These are phyloP conservation scores for Rhododendron griersonianum DNA, from an alignment of 148 eudicot genomes.

Conservation along the genomic window DNA sequence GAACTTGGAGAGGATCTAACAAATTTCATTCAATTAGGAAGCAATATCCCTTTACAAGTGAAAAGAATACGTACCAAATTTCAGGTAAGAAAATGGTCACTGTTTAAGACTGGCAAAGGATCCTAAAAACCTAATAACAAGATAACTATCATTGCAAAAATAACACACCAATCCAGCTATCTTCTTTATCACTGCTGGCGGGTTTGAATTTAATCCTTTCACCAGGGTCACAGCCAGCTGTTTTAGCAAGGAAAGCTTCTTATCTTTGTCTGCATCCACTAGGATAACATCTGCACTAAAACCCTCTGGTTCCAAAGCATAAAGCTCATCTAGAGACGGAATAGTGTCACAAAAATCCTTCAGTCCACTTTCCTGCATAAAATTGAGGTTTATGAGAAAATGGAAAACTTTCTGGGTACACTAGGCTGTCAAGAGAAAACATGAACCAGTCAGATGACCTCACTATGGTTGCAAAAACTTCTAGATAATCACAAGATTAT, in stretches of 20 bases:
- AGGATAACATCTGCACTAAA: slow-evolving; percentile 26
- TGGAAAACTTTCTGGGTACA: not conserved
- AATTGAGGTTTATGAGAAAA: not conserved
- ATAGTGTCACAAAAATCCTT: slow-evolving; percentile 33
- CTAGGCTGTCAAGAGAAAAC: not conserved
- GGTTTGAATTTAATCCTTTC: slow-evolving; percentile 32
- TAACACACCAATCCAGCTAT: slow-evolving; percentile 34
- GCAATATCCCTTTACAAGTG: not conserved
- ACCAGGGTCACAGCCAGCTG: slow-evolving; percentile 34
- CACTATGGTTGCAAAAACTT: not conserved
- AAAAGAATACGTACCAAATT: not conserved
- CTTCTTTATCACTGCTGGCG: slow-evolving; percentile 27
- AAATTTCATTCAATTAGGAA: not conserved
- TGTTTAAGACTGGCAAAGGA: not conserved
- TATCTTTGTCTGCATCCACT: slow-evolving; percentile 33
- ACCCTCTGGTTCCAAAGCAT: slow-evolving; percentile 28
- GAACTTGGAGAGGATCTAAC: not conserved
- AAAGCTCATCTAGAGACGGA: slow-evolving; percentile 39
- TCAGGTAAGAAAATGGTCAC: not conserved
- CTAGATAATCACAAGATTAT: not conserved
- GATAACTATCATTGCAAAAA: not conserved
- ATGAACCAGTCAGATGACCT: not conserved
- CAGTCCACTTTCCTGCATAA: slow-evolving; percentile 37
- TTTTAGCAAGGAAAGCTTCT: slow-evolving; percentile 42
- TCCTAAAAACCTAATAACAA: not conserved